These are phyloP conservation scores for Fusarium haematococcum DNA, from an alignment of 2,329 filamentous ascomycete genomes.

Conservation along the genomic window DNA sequence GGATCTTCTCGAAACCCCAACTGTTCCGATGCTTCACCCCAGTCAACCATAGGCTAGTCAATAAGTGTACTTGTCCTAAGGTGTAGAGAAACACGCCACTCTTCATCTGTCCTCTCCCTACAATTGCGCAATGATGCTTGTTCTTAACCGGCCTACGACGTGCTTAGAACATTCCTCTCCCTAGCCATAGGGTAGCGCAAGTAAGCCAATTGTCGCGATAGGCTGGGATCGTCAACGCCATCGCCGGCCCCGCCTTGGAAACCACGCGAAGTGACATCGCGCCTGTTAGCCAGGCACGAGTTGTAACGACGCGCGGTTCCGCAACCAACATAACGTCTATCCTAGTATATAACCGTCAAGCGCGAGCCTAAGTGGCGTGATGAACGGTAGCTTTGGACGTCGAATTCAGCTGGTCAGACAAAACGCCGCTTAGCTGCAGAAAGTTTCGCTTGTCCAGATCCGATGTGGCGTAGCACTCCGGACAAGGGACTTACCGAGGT, in stretches of 20 bases:
- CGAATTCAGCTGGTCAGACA: background rate
- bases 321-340: background rate
- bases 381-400: background rate
- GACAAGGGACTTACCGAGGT: background rate
- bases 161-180: background rate
- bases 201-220: background rate
- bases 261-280: conserved; percentile 1
- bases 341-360: background rate
- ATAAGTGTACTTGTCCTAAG: background rate
- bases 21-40: background rate
- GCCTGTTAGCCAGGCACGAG: background rate
- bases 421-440: background rate
- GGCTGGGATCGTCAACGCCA: background rate
- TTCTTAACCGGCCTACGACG: background rate
- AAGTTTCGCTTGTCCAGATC: background rate
- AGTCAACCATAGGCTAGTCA: background rate
- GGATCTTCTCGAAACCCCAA: background rate
- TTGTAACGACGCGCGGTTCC: background rate
- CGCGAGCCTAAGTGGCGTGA: conserved; percentile 28
- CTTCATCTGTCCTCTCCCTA: background rate
- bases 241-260: background rate
- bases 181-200: background rate
- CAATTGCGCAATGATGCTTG: background rate
- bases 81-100: background rate
- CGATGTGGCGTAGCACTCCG: background rate